Evolutionary conservation across 2,329 filamentous ascomycete species (phyloP).

Genomic region (Xylaria hypoxylon): DNA sequence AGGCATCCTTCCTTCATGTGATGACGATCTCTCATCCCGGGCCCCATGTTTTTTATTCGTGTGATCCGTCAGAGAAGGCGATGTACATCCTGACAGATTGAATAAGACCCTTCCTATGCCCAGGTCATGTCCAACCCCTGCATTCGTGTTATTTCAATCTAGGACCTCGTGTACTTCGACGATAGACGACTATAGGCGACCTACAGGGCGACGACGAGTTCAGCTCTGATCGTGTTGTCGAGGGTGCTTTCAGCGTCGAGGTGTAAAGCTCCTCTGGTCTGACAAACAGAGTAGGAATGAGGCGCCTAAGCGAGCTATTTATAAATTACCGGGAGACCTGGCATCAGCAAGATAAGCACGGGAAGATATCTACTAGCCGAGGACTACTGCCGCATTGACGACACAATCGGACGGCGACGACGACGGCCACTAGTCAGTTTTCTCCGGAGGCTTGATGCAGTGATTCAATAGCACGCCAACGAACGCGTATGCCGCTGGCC

Average conservation of each 20-base stretch:
- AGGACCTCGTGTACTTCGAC: conserved; percentile 14
- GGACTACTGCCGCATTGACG: conserved; percentile 22
- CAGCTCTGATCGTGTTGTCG: conserved; percentile 30
- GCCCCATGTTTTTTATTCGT: conserved; percentile 2
- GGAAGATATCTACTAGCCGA: conserved; percentile 10
- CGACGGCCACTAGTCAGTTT: conserved; percentile 24
- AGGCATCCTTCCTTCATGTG: conserved; percentile 11
- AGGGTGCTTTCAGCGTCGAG: conserved; percentile 17
- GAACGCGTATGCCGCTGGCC: conserved; percentile 44
- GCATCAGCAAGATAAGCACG: conserved; percentile 20
- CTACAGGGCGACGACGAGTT: conserved; percentile 8
- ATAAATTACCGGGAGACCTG: conserved; percentile 30
- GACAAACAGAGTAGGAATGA: conserved; percentile 31
- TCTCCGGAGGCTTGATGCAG: conserved; percentile 32
- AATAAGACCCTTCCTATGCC: neutral
- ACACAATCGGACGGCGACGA: conserved; percentile 51
- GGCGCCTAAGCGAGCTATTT: conserved; percentile 39
- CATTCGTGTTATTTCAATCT: conserved; percentile 1
- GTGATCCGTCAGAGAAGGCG: neutral
- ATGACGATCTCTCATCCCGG: conserved; percentile 8
- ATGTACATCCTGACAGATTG: neutral
- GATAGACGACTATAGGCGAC: conserved; percentile 1
- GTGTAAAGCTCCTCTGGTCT: conserved; percentile 26
- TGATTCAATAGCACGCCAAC: conserved; percentile 35
- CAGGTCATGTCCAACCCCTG: conserved; percentile 6